Evolutionary conservation across 371 early-diverging fungal genomes (phyloP).

Genomic region (Zancudomyces culisetae): DNA sequence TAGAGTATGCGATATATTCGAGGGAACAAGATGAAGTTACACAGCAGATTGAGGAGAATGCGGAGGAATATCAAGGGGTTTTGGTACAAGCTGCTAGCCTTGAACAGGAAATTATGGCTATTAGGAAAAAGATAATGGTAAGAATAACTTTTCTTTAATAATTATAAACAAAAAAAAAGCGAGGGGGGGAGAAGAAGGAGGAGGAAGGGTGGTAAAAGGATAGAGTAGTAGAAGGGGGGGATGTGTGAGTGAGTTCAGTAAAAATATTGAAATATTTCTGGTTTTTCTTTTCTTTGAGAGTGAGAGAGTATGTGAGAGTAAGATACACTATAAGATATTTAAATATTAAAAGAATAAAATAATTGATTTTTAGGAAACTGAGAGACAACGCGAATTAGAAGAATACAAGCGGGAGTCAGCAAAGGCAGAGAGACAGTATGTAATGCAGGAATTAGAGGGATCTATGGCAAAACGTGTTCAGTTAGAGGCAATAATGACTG

Average conservation of each 20-base stretch:
- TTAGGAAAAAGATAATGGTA: not conserved
- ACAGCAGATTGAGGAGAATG: constrained; percentile 43
- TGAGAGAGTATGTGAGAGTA: no score
- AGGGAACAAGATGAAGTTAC: constrained; percentile 64
- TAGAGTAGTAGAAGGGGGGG: no score
- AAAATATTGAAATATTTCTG: no score
- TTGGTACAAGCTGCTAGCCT: not conserved
- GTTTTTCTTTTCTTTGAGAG: no score
- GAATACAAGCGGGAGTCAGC: not conserved
- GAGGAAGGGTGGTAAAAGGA: no score
- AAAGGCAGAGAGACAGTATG: not conserved
- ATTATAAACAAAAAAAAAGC: no score
- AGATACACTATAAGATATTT: no score
- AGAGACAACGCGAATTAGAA: not conserved
- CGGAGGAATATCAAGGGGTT: not conserved
- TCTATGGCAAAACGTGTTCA: not conserved
- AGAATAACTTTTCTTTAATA: no score
- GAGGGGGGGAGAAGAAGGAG: no score
- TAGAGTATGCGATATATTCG: constrained; percentile 82
- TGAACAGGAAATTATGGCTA: not conserved
- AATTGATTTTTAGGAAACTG: not conserved
- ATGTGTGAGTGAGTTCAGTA: no score
- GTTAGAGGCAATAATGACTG: not conserved
- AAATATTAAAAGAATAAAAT: no score
- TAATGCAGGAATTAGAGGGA: constrained; percentile 1